Evolutionary conservation across 129 eudicot genomes (phyloP), one percentile per base, ranked within the genome.

Genomic region (Chrysanthemum seticuspe): DNA sequence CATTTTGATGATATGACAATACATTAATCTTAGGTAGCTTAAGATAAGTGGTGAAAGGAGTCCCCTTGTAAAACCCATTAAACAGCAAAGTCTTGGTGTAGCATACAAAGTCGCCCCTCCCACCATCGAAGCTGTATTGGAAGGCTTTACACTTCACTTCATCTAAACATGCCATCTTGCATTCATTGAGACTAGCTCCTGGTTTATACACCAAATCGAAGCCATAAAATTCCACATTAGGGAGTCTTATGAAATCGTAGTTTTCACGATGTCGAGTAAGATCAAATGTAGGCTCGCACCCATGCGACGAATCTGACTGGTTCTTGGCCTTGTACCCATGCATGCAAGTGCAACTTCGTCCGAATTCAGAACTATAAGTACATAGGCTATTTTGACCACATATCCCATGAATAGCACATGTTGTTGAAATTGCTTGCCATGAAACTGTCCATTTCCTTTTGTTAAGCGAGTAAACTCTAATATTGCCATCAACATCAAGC

Each of bases 401-500:
- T 12, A 12, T 29, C 16, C 67, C 67, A 62, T 29, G 67, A 62
- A 62, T 62, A 6, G 3, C 10, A 27, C 67, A 62, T 2, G 19
- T 13, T 0, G 1, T 0, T 11, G 19, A 29, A 29, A 62, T 29
- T 62, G 48, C 44, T 62, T 29, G 67, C 18, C 67, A 25, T 29
- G 67, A 62, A 62, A 62, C 48, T 4, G 3, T 62, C 67, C 67
- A 62, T 0, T 14, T 0, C 13, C 67, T 13, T 27, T 62, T 29
- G 47, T 29, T 62, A 62, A 62, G 67, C 4, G 67, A 25, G 34
- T 62, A 62, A 13, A 62, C 48, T 62, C 67, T 13, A 29, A 62
- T 13, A 62, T 62, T 62, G 14, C 67, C 67, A 29, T 62, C 67
- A 62, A 27, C 67, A 13, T 62, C 67, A 25, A 62, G 67, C n/a